A percentile compares a stretch with the other conserved stretches of the same genome.
These are phyloP conservation scores for Tremellales sp. DNA, from an alignment of 1,284 basidiomycete species.

Conservation along the genomic window DNA sequence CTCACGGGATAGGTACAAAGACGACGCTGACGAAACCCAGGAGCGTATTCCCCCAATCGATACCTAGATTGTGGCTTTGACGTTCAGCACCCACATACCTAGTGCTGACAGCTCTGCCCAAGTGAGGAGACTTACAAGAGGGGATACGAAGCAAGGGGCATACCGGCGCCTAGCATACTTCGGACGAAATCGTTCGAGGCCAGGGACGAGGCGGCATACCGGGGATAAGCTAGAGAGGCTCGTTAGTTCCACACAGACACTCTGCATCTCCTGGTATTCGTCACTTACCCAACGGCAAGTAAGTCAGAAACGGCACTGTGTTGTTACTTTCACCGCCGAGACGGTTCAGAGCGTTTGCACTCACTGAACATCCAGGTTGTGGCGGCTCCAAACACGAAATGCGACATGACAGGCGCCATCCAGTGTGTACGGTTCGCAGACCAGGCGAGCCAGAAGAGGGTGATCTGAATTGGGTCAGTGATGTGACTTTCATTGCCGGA, in stretches of 20 bases:
- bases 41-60: constrained; percentile 44
- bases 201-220: constrained; percentile 30
- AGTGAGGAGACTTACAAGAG: constrained; percentile 9
- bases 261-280: no score
- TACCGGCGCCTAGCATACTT: constrained; percentile 36
- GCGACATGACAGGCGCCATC: constrained; percentile 29
- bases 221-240: constrained; percentile 19
- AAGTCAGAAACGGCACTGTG: constrained; percentile 25
- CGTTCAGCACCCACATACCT: constrained; percentile 43
- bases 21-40: constrained; percentile 36
- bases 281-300: constrained; percentile 16
- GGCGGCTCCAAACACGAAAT: constrained; percentile 27
- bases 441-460: constrained; percentile 40
- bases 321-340: no score
- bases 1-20: constrained; percentile 33
- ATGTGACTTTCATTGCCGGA: neutral
- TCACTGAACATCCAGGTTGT: constrained; percentile 21
- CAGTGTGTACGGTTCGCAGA: constrained; percentile 28
- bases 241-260: no score
- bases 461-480: constrained; percentile 13
- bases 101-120: constrained; percentile 44
- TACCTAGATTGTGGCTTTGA: constrained; percentile 44
- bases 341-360: no score
- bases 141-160: constrained; percentile 14
- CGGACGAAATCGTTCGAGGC: constrained; percentile 49